Evolutionary conservation across 257 asterid species (phyloP), one percentile per base, ranked within the genome.

Genomic region (Ilex asprella): DNA sequence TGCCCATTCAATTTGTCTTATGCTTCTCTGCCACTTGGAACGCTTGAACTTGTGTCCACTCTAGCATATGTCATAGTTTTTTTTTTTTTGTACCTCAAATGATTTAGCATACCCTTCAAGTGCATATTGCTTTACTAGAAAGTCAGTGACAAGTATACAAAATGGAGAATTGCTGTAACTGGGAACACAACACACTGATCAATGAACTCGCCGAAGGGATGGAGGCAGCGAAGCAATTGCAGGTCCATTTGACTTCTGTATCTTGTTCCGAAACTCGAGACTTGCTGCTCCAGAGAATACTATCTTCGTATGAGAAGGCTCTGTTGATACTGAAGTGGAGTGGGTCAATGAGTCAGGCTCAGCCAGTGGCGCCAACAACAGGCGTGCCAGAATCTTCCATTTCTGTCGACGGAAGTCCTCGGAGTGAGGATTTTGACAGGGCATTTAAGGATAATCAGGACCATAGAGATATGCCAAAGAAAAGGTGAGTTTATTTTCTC

Each of bases 221-320:
- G 91, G 99, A 86, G 65, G 70, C 65, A 56, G 88, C 93, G 51
- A 78, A 73, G 78, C 95, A 83, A 77, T 86, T 92, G 3, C 83
- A 81, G 30, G 54, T 72, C 43, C 81, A 82, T 54, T 58, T 89
- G 80, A 31, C 72, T 67, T 63, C 82, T 4, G 59, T 71, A 6
- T 73, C 78, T 68, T 75, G 78, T 16, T 69, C 75, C 0, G 73
- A 86, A 61, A 58, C 72, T 7, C 80, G 75, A 30, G 83, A 84
- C 30, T 65, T 81, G 70, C 80, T 81, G 57, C 39, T 92, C 74
- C 95, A 80, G 76, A 80, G 77, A 70, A 86, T 92, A 31, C 35
- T 86, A 55, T 81, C 88, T 29, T 83, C 96, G 30, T 92, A 76
- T 58, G 95, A 92, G 76, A 92, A 85, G 64, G 81, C 95, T 31